phyloP scores from a whole-genome alignment of 495 filamentous ascomycete genomes.

The Paragyromitra xinjiangensis region DNA sequence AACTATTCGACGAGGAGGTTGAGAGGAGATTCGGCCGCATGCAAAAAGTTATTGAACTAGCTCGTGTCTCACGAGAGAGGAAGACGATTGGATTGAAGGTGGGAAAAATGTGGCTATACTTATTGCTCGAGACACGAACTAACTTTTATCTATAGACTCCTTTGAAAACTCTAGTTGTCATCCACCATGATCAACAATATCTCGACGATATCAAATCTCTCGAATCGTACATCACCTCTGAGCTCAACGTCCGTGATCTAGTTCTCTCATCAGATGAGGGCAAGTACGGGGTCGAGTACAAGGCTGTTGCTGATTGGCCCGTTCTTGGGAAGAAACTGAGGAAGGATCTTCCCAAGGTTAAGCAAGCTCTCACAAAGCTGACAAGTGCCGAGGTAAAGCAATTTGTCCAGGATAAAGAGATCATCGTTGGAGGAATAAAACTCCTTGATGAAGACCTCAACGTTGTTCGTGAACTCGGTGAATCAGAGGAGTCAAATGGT shows the following conservation, averaged over 20 bases:
- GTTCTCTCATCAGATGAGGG: constrained; percentile 85
- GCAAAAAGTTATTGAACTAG: constrained; percentile 94
- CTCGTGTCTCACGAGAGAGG: constrained; percentile 83
- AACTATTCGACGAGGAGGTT: constrained; percentile 85
- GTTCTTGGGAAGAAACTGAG: constrained; percentile 95
- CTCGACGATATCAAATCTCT: constrained; percentile 86
- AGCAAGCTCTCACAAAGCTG: constrained; percentile 83
- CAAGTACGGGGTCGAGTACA: constrained; percentile 90
- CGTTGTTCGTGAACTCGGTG: constrained; percentile 79
- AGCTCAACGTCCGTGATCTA: constrained; percentile 89
- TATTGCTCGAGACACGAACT: neutral
- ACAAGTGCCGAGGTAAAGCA: constrained; percentile 78
- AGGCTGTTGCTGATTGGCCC: constrained; percentile 87
- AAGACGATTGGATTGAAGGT: constrained; percentile 74
- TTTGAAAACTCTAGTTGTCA: constrained; percentile 86
- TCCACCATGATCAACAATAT: constrained; percentile 83
- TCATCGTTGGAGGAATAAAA: constrained; percentile 83
- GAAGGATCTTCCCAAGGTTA: constrained; percentile 88
- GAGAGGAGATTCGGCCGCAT: constrained; percentile 88
- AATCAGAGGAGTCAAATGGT: constrained; percentile 71
- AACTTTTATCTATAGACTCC: constrained; percentile 71
- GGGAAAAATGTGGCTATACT: neutral
- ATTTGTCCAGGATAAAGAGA: constrained; percentile 74
- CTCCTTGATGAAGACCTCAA: constrained; percentile 83
- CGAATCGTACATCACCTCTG: constrained; percentile 83